Conservation (phyloP, 2,329 filamentous ascomycete species). For the Didymella exigua region DNA sequence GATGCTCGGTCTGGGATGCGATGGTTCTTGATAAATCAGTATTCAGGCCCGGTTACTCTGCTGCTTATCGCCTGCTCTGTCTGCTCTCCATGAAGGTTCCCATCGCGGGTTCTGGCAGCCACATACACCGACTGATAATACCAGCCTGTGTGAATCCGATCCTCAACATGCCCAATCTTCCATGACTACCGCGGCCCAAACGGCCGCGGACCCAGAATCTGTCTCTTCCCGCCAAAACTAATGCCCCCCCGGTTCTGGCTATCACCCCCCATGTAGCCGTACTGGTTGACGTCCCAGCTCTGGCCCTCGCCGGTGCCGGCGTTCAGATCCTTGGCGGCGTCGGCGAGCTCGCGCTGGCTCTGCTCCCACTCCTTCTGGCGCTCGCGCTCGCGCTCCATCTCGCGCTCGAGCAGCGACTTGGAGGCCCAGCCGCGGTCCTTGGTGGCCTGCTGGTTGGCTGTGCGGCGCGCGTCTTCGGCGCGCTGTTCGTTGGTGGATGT, state of each 20-base stretch:
- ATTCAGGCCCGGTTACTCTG: too few species aligned
- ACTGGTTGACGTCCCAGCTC: slow-evolving; percentile 77
- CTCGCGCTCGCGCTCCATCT: slow-evolving; percentile 80
- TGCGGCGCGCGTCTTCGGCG: slow-evolving; percentile 65
- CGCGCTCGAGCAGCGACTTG: slow-evolving; percentile 75
- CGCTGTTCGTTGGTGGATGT: slow-evolving; percentile 66
- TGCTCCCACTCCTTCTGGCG: slow-evolving; percentile 82
- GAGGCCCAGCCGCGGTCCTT: slow-evolving; percentile 68
- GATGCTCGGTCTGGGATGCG: too few species aligned
- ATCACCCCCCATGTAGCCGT: slow-evolving; percentile 77
- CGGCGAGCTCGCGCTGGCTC: slow-evolving; percentile 68
- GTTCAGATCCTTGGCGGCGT: slow-evolving; percentile 58
- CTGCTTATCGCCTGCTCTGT: too few species aligned
- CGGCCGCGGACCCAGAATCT: slow-evolving; percentile 79
- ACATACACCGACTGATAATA: too few species aligned
- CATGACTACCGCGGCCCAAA: slow-evolving; percentile 49
- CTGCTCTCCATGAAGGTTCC: too few species aligned
- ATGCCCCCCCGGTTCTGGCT: slow-evolving; percentile 70
- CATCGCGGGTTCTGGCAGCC: too few species aligned
- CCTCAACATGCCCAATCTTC: too few species aligned
- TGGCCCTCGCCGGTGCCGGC: slow-evolving; percentile 72
- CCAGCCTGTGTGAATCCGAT: too few species aligned
- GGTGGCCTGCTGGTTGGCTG: slow-evolving; percentile 64
- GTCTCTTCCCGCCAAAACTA: slow-evolving; percentile 69
- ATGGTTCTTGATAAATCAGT: too few species aligned